Base-by-base conservation (phyloP, 192 early-diverging fungal species). In the Chytriomyces hyalinus region DNA sequence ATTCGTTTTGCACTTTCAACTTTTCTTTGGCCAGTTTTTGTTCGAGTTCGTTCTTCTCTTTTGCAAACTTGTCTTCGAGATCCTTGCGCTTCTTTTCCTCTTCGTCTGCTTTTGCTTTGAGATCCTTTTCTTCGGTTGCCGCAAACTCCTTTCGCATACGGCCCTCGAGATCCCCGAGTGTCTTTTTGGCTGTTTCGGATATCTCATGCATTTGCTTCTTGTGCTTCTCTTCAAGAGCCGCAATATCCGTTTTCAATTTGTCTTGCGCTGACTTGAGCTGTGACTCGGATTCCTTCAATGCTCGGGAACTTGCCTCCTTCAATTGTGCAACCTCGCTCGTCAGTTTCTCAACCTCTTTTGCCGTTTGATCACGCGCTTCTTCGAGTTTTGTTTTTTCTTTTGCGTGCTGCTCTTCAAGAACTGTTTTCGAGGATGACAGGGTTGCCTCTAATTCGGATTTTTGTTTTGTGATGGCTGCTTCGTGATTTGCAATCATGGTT, bases 231-330 rank as follows among this genome's bases (percentile, higher is more conserved):
- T 87, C 87, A 59, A 88, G 82, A 7, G 70, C 46, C 26, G 80
- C 70, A 59, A 88, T 78, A 4, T 88, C 84, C 15, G 84, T 80
- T 20, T 80, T 84, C n/a, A 84, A 78, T 9, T 83, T 70, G 11
- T 80, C 76, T 65, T 83, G 84, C 65, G 89, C 11, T 82, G 81
- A 8, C 84, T 79, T 26, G 75, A 80, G 7, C 90, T 85, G 46
- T 89, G 84, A 62, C 89, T 85, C 45, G 59, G 63, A 78, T 65
- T 65, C 84, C 85, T 79, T 95, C 86, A 57, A 90, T 87, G 10
- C 61, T 53, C 51, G 65, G 15, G 67, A 63, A 62, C 17, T 43
- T 4, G 8, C 47, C 22, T 68, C 63, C 70, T 67, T 70, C 47
- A 50, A 47, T 36, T 67, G 47, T 22, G 68, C 71, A 17, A 77